A percentile compares a stretch with the other conserved stretches of the same genome.
Evolutionary conservation across 768 basidiomycete genomes (phyloP).

Genomic region (Terana coerulea): DNA sequence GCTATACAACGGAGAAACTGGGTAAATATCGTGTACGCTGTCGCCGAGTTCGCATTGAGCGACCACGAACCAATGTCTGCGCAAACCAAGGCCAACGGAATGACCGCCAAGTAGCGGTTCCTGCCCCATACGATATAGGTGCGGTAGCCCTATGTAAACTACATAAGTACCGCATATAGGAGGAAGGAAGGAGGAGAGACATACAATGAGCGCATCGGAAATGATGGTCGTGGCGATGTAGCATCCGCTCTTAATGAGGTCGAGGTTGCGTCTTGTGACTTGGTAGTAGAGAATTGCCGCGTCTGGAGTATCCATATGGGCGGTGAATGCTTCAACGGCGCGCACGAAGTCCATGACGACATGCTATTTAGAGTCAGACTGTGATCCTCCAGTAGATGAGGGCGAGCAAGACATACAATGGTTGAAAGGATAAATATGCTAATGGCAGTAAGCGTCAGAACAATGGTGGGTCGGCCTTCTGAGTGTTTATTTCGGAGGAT

Average conservation of each 20-base stretch:
- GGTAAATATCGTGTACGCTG: not conserved
- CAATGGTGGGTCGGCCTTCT: slow-evolving; percentile 1
- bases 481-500: slow-evolving; percentile 5
- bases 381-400: not conserved
- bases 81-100: slow-evolving; percentile 24
- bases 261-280: slow-evolving; percentile 19
- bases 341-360: slow-evolving; percentile 24
- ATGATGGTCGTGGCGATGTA: slow-evolving; percentile 24
- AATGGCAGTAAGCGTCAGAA: slow-evolving; percentile 12
- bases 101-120: slow-evolving; percentile 9
- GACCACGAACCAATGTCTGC: slow-evolving; percentile 25
- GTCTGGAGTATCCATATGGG: slow-evolving; percentile 10
- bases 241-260: slow-evolving; percentile 24
- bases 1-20: too few species aligned
- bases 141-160: slow-evolving; percentile 22
- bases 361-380: slow-evolving; percentile 15
- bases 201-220: slow-evolving; percentile 27
- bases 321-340: slow-evolving; percentile 23
- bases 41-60: not conserved
- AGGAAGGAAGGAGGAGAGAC: not conserved
- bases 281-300: slow-evolving; percentile 20
- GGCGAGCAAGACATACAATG: slow-evolving; percentile 13
- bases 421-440: slow-evolving; percentile 15
- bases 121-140: slow-evolving; percentile 26
- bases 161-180: not conserved